Evolutionary conservation across 768 basidiomycete genomes (phyloP).

Genomic region (Macrolepiota dolichaula): DNA sequence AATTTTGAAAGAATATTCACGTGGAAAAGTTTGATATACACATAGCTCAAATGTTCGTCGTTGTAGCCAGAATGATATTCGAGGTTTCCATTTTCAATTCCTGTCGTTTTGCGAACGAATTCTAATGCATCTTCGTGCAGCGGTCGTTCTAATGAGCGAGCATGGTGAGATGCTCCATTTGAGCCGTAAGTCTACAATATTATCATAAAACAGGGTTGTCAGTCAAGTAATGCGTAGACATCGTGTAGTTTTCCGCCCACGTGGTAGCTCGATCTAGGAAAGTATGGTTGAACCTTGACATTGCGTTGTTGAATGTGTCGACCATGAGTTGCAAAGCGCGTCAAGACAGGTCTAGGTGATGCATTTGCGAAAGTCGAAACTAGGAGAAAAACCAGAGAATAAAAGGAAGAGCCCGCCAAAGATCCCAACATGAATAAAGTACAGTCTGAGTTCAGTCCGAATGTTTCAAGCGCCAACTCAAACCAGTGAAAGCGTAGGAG

Average conservation of each 20-base stretch:
- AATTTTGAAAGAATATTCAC: background rate
- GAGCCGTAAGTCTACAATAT: background rate
- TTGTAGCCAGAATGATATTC: background rate
- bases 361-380: slow-evolving; percentile 8
- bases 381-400: background rate
- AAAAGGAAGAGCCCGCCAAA: background rate
- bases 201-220: background rate
- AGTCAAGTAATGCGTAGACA: background rate
- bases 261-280: slow-evolving; percentile 17
- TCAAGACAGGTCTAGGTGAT: slow-evolving; percentile 12
- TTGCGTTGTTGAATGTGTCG: slow-evolving; percentile 13
- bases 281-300: slow-evolving; percentile 16
- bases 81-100: background rate
- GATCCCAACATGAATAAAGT: background rate
- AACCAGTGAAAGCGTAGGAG: background rate
- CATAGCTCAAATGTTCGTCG: slow-evolving; percentile 4
- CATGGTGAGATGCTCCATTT: background rate
- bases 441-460: background rate
- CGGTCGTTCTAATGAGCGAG: background rate
- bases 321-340: slow-evolving; percentile 15
- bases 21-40: slow-evolving; percentile 4
- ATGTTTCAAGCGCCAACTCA: background rate
- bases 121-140: background rate
- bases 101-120: background rate
- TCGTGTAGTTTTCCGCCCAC: slow-evolving; percentile 6